These are phyloP conservation scores for Agroathelia rolfsii DNA, from an alignment of 1,284 basidiomycete genomes.

Conservation along the genomic window DNA sequence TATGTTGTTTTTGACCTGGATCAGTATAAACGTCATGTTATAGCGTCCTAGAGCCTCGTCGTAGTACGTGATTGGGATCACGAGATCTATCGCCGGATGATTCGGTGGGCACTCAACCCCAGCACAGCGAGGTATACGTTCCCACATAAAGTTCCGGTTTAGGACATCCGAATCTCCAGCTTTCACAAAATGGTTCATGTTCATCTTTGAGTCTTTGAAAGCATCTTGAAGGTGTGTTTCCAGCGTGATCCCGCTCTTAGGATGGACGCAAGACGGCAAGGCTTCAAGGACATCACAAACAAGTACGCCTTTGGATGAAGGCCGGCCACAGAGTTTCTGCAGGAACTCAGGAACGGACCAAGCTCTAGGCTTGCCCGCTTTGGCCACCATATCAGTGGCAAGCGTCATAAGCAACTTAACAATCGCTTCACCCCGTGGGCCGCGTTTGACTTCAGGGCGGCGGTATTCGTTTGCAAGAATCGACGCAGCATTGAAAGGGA, in stretches of 20 bases:
- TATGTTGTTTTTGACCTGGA: constrained; percentile 21
- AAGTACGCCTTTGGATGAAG: too few relatives aligned
- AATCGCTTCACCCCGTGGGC: constrained; percentile 12
- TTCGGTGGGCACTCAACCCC: constrained; percentile 16
- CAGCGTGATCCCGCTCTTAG: neutral
- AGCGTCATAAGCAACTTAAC: constrained; percentile 11
- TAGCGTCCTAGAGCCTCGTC: constrained; percentile 6
- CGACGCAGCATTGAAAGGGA: too few relatives aligned
- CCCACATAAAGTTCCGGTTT: constrained; percentile 13
- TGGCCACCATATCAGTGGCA: constrained; percentile 11
- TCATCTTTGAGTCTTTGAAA: constrained; percentile 14
- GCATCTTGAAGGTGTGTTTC: constrained; percentile 1
- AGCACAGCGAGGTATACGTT: constrained; percentile 17
- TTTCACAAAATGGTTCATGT: constrained; percentile 23
- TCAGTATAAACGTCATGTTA: constrained; percentile 16
- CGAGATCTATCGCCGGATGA: constrained; percentile 15
- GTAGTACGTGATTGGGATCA: constrained; percentile 16
- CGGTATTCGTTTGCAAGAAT: too few relatives aligned
- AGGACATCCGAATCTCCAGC: constrained; percentile 13
- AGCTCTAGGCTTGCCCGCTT: too few relatives aligned
- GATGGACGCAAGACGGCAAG: neutral
- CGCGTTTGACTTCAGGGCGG: constrained; percentile 12
- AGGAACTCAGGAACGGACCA: too few relatives aligned
- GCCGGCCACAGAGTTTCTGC: too few relatives aligned
- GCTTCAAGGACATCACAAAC: neutral